Evolutionary conservation across 2,329 filamentous ascomycete species (phyloP), one percentile per base, ranked within the genome.

Genomic region (Dactylellina parvicollis): DNA sequence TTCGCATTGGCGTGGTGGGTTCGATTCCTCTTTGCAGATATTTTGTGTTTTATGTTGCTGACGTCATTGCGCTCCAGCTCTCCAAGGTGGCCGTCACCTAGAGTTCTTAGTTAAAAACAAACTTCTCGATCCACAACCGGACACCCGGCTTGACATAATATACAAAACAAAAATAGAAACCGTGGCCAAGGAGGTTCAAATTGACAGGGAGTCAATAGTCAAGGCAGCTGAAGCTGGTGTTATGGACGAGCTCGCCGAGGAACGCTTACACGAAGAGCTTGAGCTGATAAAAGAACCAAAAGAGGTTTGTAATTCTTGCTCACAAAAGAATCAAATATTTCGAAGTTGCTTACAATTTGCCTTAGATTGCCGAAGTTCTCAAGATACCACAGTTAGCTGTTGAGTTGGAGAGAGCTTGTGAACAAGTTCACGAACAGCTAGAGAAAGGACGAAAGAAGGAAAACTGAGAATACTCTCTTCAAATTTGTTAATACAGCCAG

Each of bases 81-180:
- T 96, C 60, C 87, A 88, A 36, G 95, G 95, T 61, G 93, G 92
- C 18, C 90, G 88, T 78, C 91, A 98, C 80, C 83, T 98, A 32
- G 87, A 94, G 76, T 95, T 92, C 80, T 86, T 99, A 10, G 81
- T 94, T 40, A 83, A 90, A 66, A 89, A 93, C 76, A 87, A 89
- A 50, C 85, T 95, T 26, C 83, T 96, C 38, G 84, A 83, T 1
- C 83, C 87, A 0, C 83, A 84, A 12, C 88, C 92, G 0, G 92
- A 90, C 0, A 82, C 85, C 12, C 83, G 86, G 4, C 85, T 99
- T 49, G 90, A 96, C 79, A 82, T 87, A 55, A 83, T 96, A 55
- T 99, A 98, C 80, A 74, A 59, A 55, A 67, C 57, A 16, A 72
- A 74, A 24, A 50, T 66, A 26, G 49, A 75, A 50, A 47, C 49